phyloP scores from a whole-genome alignment of 2,329 filamentous ascomycete genomes.

The Colletotrichum acutatum region DNA sequence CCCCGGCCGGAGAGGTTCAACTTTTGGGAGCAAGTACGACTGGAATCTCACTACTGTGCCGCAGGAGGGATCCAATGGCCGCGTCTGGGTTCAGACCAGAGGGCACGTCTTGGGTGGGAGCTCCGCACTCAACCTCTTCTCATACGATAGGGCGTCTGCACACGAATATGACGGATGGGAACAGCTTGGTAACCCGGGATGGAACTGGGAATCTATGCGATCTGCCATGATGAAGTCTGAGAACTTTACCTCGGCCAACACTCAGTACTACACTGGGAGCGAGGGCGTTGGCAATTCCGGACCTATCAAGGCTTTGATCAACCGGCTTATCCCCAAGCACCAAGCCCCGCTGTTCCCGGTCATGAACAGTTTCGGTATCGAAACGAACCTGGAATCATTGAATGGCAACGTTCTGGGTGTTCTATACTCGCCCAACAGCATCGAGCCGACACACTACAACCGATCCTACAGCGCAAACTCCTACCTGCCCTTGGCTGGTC shows the following conservation, averaged over 20 bases:
- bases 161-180: conserved; percentile 48
- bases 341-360: conserved; percentile 56
- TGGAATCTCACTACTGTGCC: conserved; percentile 53
- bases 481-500: conserved; percentile 52
- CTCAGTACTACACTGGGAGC: conserved; percentile 24
- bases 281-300: conserved; percentile 37
- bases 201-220: conserved; percentile 50
- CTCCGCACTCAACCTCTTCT: conserved; percentile 55
- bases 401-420: conserved; percentile 61
- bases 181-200: conserved; percentile 46
- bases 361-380: conserved; percentile 54
- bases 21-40: conserved; percentile 41
- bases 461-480: conserved; percentile 58
- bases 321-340: conserved; percentile 54
- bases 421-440: conserved; percentile 59
- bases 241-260: conserved; percentile 40
- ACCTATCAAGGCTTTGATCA: conserved; percentile 45
- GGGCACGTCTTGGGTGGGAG: conserved; percentile 59
- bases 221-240: conserved; percentile 43
- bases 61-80: conserved; percentile 49
- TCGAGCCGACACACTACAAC: conserved; percentile 58
- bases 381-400: conserved; percentile 55
- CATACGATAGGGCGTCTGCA: conserved; percentile 44
- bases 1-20: conserved; percentile 40
- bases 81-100: conserved; percentile 50